phyloP scores from a whole-genome alignment of 2,329 filamentous ascomycete genomes.

The Westerdykella ornata region DNA sequence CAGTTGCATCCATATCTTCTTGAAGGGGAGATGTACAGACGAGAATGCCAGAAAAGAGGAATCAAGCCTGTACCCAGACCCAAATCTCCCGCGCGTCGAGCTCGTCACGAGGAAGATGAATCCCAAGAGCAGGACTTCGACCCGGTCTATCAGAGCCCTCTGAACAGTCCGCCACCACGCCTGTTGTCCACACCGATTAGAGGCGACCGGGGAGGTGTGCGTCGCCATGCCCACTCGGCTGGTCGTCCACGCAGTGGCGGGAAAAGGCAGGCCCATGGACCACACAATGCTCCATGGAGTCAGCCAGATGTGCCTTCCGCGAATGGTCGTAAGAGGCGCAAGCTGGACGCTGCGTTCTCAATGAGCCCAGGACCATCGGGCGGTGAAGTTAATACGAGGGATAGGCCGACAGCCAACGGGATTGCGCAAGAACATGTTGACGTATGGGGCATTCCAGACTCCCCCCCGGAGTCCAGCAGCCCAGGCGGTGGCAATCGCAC shows the following conservation, averaged over 20 bases:
- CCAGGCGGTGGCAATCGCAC: conserved; percentile 9
- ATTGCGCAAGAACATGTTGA: conserved; percentile 11
- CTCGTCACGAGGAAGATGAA: conserved; percentile 14
- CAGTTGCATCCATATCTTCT: conserved; percentile 46
- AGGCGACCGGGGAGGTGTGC: background rate
- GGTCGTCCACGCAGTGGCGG: too few species aligned
- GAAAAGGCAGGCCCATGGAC: too few species aligned
- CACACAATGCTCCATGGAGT: too few species aligned
- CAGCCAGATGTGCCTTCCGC: too few species aligned
- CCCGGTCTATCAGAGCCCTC: conserved; percentile 13
- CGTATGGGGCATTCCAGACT: conserved; percentile 38
- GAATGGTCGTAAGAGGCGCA: conserved; percentile 10
- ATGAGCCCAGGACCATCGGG: too few species aligned
- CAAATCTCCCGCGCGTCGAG: conserved; percentile 20
- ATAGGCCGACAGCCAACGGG: background rate
- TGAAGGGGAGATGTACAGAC: conserved; percentile 41
- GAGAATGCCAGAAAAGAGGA: conserved; percentile 39
- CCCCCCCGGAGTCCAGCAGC: conserved; percentile 37
- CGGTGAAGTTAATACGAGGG: background rate
- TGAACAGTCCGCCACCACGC: conserved; percentile 14
- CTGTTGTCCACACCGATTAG: background rate
- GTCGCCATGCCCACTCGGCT: too few species aligned
- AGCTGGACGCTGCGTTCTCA: conserved; percentile 6
- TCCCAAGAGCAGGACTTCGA: conserved; percentile 31
- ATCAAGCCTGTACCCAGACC: conserved; percentile 38